These are phyloP conservation scores for Primulina eburnea DNA, from an alignment of 257 asterid genomes.

Conservation along the genomic window DNA sequence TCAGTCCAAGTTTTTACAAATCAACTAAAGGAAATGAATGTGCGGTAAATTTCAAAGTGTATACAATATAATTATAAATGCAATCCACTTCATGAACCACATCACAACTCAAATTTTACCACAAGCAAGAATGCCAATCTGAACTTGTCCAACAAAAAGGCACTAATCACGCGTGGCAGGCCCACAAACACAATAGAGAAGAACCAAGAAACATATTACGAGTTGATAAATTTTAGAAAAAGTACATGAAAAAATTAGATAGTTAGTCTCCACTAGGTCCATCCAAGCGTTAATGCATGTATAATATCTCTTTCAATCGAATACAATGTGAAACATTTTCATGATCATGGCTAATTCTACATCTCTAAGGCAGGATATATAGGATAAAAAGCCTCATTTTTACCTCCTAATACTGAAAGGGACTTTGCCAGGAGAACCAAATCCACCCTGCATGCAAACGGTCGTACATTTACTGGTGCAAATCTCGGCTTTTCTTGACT, in stretches of 20 bases:
- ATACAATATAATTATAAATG: neutral
- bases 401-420: constrained; percentile 80
- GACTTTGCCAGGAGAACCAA: constrained; percentile 94
- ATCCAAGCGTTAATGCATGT: neutral
- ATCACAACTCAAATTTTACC: neutral
- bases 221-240: neutral
- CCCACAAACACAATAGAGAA: neutral
- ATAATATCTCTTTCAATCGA: too few relatives aligned
- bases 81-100: neutral
- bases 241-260: too few relatives aligned
- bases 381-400: neutral
- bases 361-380: neutral
- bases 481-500: constrained; percentile 73
- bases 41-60: neutral
- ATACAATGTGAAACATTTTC: neutral
- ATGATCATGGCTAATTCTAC: constrained; percentile 2
- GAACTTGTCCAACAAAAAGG: neutral
- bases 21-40: neutral
- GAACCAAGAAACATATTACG: too few relatives aligned
- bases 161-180: neutral
- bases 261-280: neutral
- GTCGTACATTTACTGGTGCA: constrained; percentile 72
- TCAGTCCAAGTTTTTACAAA: neutral
- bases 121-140: neutral
- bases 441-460: constrained; percentile 82